These are phyloP conservation scores for Coniochaeta sp. DNA, from an alignment of 2,329 filamentous ascomycete genomes.

Conservation along the genomic window DNA sequence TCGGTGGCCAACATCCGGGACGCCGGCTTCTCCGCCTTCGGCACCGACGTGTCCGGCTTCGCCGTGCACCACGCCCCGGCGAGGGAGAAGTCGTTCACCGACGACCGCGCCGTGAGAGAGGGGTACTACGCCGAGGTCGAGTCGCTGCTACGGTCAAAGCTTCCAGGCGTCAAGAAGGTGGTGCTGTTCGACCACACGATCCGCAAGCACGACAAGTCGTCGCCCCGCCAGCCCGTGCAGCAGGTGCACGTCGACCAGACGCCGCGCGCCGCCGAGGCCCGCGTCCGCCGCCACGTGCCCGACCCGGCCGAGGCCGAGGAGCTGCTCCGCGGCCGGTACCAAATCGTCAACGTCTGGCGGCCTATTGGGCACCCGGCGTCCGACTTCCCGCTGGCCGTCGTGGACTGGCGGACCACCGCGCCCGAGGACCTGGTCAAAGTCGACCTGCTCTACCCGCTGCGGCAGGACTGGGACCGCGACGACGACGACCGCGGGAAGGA, in stretches of 20 bases:
- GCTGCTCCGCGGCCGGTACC: conserved; percentile 50
- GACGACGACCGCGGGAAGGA: conserved; percentile 54
- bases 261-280: conserved; percentile 49
- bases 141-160: conserved; percentile 42
- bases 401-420: conserved; percentile 55
- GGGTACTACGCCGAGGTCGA: conserved; percentile 59
- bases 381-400: conserved; percentile 57
- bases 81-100: conserved; percentile 44
- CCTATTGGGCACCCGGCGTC: conserved; percentile 55
- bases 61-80: conserved; percentile 45
- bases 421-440: conserved; percentile 53
- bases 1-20: conserved; percentile 45
- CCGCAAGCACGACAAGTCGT: conserved; percentile 42
- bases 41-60: conserved; percentile 52
- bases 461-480: conserved; percentile 14
- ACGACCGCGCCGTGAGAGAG: conserved; percentile 45
- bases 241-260: conserved; percentile 69
- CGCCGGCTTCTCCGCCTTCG: conserved; percentile 42
- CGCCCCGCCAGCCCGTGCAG: conserved; percentile 58
- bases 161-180: conserved; percentile 51
- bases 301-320: conserved; percentile 45
- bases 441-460: conserved; percentile 54
- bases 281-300: conserved; percentile 55
- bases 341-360: conserved; percentile 67
- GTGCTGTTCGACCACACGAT: conserved; percentile 70